These are phyloP conservation scores for Erodium maritimum DNA, from an alignment of 345 rosid species.

Conservation along the genomic window DNA sequence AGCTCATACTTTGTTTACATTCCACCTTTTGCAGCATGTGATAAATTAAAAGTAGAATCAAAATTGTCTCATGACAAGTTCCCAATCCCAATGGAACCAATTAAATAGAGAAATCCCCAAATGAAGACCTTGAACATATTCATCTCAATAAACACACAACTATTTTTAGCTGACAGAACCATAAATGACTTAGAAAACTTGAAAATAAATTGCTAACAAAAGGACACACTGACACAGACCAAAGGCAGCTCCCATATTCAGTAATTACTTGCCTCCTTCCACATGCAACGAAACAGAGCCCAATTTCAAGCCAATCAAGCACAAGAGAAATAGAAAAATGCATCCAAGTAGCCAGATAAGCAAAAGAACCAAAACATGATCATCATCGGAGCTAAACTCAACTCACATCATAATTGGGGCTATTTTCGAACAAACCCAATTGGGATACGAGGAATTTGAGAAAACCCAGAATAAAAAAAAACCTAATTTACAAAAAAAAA, in stretches of 20 bases:
- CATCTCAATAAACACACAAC: too few species aligned
- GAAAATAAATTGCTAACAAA: too few species aligned
- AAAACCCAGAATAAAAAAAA: slow-evolving; percentile 4
- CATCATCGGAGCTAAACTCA: neutral
- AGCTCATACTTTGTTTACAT: too few species aligned
- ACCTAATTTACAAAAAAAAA: neutral
- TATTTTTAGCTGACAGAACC: too few species aligned
- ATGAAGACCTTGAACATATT: too few species aligned
- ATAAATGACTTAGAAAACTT: too few species aligned
- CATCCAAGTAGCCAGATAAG: too few species aligned
- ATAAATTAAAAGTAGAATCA: neutral
- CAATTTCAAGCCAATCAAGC: neutral
- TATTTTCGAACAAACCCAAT: neutral
- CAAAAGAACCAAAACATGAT: too few species aligned
- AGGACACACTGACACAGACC: too few species aligned
- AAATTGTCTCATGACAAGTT: neutral
- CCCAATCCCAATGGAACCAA: neutral
- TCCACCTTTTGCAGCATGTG: neutral
- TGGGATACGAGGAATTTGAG: neutral
- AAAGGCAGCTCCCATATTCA: too few species aligned
- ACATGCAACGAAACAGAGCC: neutral
- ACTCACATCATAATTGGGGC: neutral
- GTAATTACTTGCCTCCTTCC: too few species aligned
- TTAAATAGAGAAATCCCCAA: too few species aligned
- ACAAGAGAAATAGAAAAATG: neutral